phyloP scores from a whole-genome alignment of 345 rosid species.

The Aquilaria malaccensis region DNA sequence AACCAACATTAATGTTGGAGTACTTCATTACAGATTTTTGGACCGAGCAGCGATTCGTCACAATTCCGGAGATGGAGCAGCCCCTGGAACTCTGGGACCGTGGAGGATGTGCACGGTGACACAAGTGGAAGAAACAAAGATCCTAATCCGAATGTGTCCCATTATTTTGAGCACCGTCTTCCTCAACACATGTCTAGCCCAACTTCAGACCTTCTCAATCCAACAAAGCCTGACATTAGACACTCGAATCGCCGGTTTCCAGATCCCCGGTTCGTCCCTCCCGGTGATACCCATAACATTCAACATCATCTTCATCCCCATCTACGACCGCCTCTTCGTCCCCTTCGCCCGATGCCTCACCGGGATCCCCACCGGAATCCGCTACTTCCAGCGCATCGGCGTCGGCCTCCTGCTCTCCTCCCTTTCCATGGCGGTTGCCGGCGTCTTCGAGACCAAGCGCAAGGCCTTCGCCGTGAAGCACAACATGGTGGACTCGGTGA shows the following conservation, averaged over 20 bases:
- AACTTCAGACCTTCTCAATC: conserved; percentile 56
- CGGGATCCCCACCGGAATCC: conserved; percentile 47
- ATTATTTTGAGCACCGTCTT: conserved; percentile 49
- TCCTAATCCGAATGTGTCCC: conserved; percentile 47
- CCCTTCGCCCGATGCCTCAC: conserved; percentile 45
- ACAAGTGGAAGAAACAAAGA: conserved; percentile 57
- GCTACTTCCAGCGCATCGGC: conserved; percentile 44
- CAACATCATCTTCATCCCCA: conserved; percentile 42
- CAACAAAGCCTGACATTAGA: conserved; percentile 59
- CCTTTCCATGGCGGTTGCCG: conserved; percentile 51
- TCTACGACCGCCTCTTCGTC: conserved; percentile 43
- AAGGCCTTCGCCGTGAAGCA: conserved; percentile 35
- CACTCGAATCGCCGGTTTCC: conserved; percentile 31
- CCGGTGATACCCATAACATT: conserved; percentile 47
- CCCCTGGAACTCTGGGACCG: conserved; percentile 20
- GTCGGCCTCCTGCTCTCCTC: conserved; percentile 41
- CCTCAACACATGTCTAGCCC: conserved; percentile 67
- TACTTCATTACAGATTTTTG: conserved; percentile 24
- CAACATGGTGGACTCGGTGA: conserved; percentile 38
- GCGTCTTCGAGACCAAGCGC: conserved; percentile 35
- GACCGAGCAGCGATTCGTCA: conserved; percentile 41
- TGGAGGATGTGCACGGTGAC: conserved; percentile 54
- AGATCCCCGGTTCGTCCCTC: conserved; percentile 43
- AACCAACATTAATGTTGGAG: background rate
- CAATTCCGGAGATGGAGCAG: conserved; percentile 13